These are phyloP conservation scores for Gremmenia infestans DNA, from an alignment of 2,329 filamentous ascomycete genomes.

Conservation along the genomic window DNA sequence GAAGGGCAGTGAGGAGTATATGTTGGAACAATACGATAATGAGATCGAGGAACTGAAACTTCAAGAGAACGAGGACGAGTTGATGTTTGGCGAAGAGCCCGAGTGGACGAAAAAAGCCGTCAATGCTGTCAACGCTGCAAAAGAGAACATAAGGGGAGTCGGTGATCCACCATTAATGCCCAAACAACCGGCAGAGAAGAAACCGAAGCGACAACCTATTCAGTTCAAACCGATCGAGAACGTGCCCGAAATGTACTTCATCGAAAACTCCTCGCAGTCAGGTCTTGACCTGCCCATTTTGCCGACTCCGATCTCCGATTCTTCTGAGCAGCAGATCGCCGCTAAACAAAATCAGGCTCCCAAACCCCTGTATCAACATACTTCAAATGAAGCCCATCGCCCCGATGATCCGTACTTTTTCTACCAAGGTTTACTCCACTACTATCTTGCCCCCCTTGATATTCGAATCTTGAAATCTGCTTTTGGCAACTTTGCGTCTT, in stretches of 20 bases:
- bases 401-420: constrained; percentile 55
- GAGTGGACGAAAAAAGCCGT: constrained; percentile 89
- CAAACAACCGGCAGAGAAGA: constrained; percentile 45
- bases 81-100: constrained; percentile 88
- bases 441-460: constrained; percentile 67
- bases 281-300: constrained; percentile 34
- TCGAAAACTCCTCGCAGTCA: constrained; percentile 43
- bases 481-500: constrained; percentile 61
- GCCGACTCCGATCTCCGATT: constrained; percentile 6
- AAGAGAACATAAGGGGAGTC: constrained; percentile 67
- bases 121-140: constrained; percentile 65
- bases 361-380: constrained; percentile 6
- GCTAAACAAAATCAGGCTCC: background rate
- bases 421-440: constrained; percentile 67
- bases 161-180: constrained; percentile 56
- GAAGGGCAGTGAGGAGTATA: constrained; percentile 88
- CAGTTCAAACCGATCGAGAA: constrained; percentile 41
- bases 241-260: constrained; percentile 46
- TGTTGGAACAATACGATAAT: constrained; percentile 71
- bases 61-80: constrained; percentile 83
- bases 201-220: constrained; percentile 43
- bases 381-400: constrained; percentile 21
- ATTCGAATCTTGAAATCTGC: constrained; percentile 68
- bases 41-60: constrained; percentile 70
- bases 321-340: background rate